phyloP scores from a whole-genome alignment of 2,329 filamentous ascomycete species.

The Apiospora hydei region DNA sequence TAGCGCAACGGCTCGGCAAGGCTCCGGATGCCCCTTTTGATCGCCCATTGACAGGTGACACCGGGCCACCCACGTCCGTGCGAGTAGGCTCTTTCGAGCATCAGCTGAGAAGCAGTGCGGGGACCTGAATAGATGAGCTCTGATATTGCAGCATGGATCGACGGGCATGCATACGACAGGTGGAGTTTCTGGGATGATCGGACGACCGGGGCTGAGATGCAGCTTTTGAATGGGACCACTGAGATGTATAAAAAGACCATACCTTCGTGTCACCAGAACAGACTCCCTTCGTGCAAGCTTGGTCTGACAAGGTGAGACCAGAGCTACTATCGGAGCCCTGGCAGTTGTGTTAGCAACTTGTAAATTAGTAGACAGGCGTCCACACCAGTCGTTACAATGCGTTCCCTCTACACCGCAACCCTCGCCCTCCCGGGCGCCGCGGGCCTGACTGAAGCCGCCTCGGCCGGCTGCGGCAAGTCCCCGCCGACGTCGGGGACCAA shows the following conservation, averaged over 20 bases:
- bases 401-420: neutral
- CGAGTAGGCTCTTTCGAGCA: neutral
- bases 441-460: constrained; percentile 8
- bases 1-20: neutral
- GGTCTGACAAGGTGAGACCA: neutral
- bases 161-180: neutral
- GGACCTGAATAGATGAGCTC: neutral
- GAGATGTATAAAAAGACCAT: neutral
- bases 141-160: neutral
- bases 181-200: neutral
- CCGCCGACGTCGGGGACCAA: constrained; percentile 41
- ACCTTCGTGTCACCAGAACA: neutral
- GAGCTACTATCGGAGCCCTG: neutral
- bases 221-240: no score
- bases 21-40: constrained; percentile 22
- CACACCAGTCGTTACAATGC: neutral
- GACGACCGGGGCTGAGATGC: neutral
- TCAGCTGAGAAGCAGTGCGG: neutral
- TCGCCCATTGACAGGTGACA: neutral
- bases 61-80: neutral
- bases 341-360: neutral
- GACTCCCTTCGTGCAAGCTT: neutral
- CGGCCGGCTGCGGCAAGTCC: constrained; percentile 46
- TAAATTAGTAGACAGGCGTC: no score
- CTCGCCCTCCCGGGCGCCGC: constrained; percentile 20